Evolutionary conservation across 192 early-diverging fungal genomes (phyloP).

Genomic region (Irineochytrium annulatum): DNA sequence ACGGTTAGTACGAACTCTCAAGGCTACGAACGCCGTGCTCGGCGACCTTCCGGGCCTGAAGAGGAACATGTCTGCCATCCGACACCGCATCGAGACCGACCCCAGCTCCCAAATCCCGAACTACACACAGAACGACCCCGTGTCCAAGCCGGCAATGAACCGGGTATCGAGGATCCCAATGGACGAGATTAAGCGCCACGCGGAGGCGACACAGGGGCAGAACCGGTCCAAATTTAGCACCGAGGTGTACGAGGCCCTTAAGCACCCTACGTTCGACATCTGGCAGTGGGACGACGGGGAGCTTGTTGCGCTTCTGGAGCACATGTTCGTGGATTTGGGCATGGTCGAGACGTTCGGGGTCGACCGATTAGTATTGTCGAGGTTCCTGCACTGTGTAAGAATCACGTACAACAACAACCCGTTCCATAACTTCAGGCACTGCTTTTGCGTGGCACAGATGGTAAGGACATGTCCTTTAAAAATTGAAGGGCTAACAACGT

Average conservation of each 20-base stretch:
- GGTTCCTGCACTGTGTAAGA: slow-evolving; percentile 27
- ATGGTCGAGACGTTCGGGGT: slow-evolving; percentile 33
- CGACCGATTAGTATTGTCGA: slow-evolving; percentile 10
- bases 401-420: slow-evolving; percentile 36
- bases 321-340: slow-evolving; percentile 39
- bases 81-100: slow-evolving; percentile 5
- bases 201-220: slow-evolving; percentile 15
- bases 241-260: slow-evolving; percentile 24
- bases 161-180: slow-evolving; percentile 4
- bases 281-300: slow-evolving; percentile 45
- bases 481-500: neutral
- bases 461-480: slow-evolving; percentile 9
- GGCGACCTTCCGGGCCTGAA: slow-evolving; percentile 16
- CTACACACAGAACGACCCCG: slow-evolving; percentile 5
- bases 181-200: slow-evolving; percentile 1
- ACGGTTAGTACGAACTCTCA: slow-evolving; percentile 14
- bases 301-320: slow-evolving; percentile 32
- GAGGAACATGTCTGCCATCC: slow-evolving; percentile 11
- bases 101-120: slow-evolving; percentile 2
- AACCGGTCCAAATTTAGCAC: slow-evolving; percentile 24
- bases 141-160: slow-evolving; percentile 15
- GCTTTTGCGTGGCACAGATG: slow-evolving; percentile 48
- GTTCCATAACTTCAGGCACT: slow-evolving; percentile 49
- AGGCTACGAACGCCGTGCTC: slow-evolving; percentile 17
- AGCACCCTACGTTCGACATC: slow-evolving; percentile 42